These are phyloP conservation scores for Alternaria panax DNA, from an alignment of 2,329 filamentous ascomycete genomes.

Conservation along the genomic window DNA sequence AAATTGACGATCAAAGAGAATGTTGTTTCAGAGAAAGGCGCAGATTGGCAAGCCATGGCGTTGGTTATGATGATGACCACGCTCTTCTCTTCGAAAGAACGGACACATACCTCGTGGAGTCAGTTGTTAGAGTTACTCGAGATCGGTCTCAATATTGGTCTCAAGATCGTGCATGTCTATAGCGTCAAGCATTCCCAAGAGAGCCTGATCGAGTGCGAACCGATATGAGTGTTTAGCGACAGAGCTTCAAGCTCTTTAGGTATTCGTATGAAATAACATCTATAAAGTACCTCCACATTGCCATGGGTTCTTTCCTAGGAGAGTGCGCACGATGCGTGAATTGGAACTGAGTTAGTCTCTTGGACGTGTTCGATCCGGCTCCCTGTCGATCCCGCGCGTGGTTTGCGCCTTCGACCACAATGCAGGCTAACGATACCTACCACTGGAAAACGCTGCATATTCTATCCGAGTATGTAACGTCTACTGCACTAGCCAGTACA, in stretches of 20 bases:
- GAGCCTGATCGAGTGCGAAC: background rate
- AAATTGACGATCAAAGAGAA: background rate
- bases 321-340: background rate
- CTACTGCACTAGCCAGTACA: no score
- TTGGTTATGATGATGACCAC: conserved; percentile 1
- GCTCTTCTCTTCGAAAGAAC: background rate
- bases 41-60: background rate
- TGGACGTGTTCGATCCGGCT: background rate
- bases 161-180: background rate
- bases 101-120: background rate
- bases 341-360: background rate
- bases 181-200: background rate
- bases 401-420: background rate
- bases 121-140: background rate
- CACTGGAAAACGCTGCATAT: background rate
- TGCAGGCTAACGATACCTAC: background rate
- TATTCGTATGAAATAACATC: background rate
- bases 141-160: background rate
- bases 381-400: background rate
- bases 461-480: background rate
- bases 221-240: background rate
- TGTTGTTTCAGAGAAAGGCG: background rate
- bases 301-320: background rate
- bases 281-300: background rate
- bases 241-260: background rate